Conservation (phyloP, 202 grass and related monocot genomes). For the Panicum virgatum region DNA sequence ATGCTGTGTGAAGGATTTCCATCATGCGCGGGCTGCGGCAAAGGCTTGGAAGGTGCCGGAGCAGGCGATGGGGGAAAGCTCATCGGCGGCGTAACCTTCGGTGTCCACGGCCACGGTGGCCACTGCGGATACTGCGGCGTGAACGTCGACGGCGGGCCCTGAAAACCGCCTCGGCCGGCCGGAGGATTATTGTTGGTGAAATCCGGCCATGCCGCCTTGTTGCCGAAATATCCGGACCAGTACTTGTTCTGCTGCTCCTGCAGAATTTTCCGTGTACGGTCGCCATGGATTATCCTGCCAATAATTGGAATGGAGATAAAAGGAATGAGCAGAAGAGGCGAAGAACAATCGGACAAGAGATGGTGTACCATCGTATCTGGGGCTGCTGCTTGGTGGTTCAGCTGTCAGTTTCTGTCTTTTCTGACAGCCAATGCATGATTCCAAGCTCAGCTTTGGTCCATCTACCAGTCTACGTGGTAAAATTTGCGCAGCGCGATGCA, state of each 20-base stretch:
- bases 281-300: conserved; percentile 26
- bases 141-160: background rate
- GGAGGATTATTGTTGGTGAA: background rate
- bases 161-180: background rate
- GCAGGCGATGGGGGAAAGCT: conserved; percentile 10
- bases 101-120: conserved; percentile 38
- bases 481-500: background rate
- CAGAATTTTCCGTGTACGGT: conserved; percentile 9
- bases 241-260: conserved; percentile 19
- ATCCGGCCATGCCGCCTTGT: conserved; percentile 24
- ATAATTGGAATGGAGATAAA: background rate
- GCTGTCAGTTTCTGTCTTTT: conserved; percentile 46
- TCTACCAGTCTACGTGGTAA: background rate
- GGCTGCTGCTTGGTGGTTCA: conserved; percentile 32
- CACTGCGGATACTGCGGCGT: conserved; percentile 2
- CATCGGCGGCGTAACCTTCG: background rate
- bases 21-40: background rate
- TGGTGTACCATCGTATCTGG: conserved; percentile 12
- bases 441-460: conserved; percentile 17
- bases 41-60: conserved; percentile 23
- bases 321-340: background rate
- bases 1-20: background rate
- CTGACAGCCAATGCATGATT: conserved; percentile 39
- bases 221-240: conserved; percentile 1
- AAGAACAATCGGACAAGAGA: conserved; percentile 14